phyloP scores from a whole-genome alignment of 495 filamentous ascomycete genomes.

The Bathelium albidoporum region DNA sequence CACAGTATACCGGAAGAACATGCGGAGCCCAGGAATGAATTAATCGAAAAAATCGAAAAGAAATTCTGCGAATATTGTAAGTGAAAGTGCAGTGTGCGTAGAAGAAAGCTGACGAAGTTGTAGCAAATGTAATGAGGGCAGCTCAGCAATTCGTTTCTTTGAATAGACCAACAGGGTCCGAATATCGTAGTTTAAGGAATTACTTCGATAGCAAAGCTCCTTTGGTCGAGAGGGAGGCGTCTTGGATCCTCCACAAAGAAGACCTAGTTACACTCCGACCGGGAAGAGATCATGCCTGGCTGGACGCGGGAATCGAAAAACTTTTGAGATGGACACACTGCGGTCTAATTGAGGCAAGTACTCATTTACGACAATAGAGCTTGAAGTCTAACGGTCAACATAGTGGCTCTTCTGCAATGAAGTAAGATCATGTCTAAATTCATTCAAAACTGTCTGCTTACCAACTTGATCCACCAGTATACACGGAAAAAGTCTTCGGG shows the following conservation, averaged over 20 bases:
- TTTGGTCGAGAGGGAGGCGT: conserved; percentile 13
- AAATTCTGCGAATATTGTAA: not conserved
- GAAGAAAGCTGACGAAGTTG: not conserved
- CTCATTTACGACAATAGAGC: not conserved
- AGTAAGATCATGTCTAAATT: conserved; percentile 6
- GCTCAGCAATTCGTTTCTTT: conserved; percentile 20
- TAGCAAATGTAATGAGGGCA: conserved; percentile 12
- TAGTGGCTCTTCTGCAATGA: not conserved
- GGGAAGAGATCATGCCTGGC: conserved; percentile 20
- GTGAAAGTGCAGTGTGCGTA: not conserved
- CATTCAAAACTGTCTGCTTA: not conserved
- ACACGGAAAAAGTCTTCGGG: not conserved
- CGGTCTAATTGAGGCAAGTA: not conserved
- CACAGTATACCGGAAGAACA: not conserved
- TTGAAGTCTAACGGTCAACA: not conserved
- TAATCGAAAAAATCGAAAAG: not conserved
- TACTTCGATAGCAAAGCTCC: conserved; percentile 15
- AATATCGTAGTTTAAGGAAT: conserved; percentile 17
- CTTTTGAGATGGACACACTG: not conserved
- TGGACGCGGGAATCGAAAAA: conserved; percentile 16
- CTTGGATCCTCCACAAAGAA: conserved; percentile 18
- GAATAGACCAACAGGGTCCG: conserved; percentile 11
- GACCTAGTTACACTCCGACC: conserved; percentile 21
- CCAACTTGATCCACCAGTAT: not conserved
- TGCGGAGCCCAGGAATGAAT: not conserved